Base-by-base conservation (phyloP, 768 basidiomycete genomes). In the Saitozyma podzolica region DNA sequence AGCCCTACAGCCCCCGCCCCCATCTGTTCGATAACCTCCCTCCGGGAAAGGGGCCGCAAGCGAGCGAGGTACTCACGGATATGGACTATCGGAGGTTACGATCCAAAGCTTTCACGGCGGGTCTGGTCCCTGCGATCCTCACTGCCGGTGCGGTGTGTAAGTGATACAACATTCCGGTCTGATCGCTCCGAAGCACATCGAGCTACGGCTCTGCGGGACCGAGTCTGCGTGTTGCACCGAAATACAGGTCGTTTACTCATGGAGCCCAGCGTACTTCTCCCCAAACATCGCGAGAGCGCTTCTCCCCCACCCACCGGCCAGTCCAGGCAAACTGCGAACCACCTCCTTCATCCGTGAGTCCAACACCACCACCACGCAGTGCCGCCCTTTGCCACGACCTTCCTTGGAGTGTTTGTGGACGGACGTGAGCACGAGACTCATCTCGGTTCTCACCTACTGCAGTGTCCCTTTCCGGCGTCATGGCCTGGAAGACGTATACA, bases 21-120 rank as follows among this genome's bases (percentile, higher is more conserved):
- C 51, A 52, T 5, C 42, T 61, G 5, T 61, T 61, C 42, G 59
- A 61, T 39, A 50, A 50, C 17, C 42, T 54, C 7, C 51, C 53
- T 8, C 52, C 54, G 16, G 48, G 51, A 6, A 52, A 61, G 19
- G 52, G 59, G 1, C 59, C 59, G 20, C 53, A 54, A 54, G 59
- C 59, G 14, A 54, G 52, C 29, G 59, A 61, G 45, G 53, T 61
- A 14, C 50, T 61, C 16, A 61, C 52, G 37, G 59, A 61, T 47
- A 40, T 17, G 53, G 59, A 61, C 48, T 61, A 61, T 61, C 17
- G 53, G 37, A 13, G 40, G 41, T 54, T 61, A 43, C 51, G 59
- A 7, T 37, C 59, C 10, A 29, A 54, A 17, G 53, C 59, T 9
- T 61, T 61, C 45, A 61, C 59, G 42, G 47, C 51, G 59, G 54